A percentile compares a stretch with the other conserved stretches of the same genome.
Evolutionary conservation across 306 rosid species (phyloP).

Genomic region (Calophaca sinica): DNA sequence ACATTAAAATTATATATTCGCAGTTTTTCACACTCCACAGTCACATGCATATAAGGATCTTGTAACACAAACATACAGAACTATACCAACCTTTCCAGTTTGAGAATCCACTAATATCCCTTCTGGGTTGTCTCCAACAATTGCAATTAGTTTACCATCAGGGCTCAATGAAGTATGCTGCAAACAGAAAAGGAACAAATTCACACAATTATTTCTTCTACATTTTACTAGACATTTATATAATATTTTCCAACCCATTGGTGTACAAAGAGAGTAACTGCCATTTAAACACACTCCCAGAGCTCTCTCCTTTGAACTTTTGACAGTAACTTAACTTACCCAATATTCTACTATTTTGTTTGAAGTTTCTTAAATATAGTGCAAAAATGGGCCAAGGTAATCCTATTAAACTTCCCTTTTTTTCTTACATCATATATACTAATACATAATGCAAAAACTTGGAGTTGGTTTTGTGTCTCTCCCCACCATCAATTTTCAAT

Average conservation of each 20-base stretch:
- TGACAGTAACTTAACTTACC: slow-evolving; percentile 39
- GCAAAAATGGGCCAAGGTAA: neutral
- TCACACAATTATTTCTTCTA: slow-evolving; percentile 6
- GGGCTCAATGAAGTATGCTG: slow-evolving; percentile 88
- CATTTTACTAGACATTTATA: neutral
- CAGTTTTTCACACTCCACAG: neutral
- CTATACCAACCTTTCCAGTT: slow-evolving; percentile 75
- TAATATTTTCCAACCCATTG: neutral
- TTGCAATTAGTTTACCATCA: slow-evolving; percentile 68
- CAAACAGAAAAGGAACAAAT: slow-evolving; percentile 28
- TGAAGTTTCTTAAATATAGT: slow-evolving; percentile 18
- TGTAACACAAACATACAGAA: neutral
- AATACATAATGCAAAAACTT: neutral
- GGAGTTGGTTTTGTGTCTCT: neutral
- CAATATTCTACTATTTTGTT: neutral
- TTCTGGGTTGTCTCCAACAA: slow-evolving; percentile 87
- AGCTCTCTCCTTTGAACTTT: neutral
- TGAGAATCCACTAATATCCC: slow-evolving; percentile 81
- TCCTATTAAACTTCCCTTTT: neutral
- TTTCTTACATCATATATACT: neutral
- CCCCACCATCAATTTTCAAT: too few relatives aligned
- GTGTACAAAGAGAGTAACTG: neutral
- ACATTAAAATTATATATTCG: slow-evolving; percentile 36
- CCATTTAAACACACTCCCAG: neutral
- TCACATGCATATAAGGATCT: too few relatives aligned